Base-by-base conservation (phyloP, 495 filamentous ascomycete species). In the Hypoxylon perforatum region DNA sequence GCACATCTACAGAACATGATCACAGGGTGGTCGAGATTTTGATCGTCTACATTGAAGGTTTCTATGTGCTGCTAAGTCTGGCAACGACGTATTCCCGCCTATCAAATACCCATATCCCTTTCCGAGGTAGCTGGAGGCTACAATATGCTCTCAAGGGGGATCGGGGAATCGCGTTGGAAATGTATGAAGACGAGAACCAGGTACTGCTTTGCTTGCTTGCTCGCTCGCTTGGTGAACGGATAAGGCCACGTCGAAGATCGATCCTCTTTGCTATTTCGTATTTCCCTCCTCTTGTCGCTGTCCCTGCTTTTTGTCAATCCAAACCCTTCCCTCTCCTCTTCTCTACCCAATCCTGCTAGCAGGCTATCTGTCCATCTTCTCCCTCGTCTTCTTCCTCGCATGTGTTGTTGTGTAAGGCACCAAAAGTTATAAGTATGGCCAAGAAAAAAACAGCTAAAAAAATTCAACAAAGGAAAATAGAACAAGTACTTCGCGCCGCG, bases 401-500 rank as follows among this genome's bases (percentile, higher is more conserved):
- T 49, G 36, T 60, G 36, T 60, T 60, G 36, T 60, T 44, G 45
- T 52, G 36, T 58, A 49, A 64, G 18, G 55, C 51, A 21, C 46
- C 28, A 49, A 44, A 59, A 15, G 22, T 28, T 33, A 33, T n/a
- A n/a, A n/a, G 56, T 41, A 41, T 51, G 50, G 61, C 51, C 56
- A 21, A 63, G 47, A 54, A 33, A 4, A 25, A 39, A 38, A 62
- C n/a, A n/a, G n/a, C n/a, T n/a, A n/a, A n/a, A 54, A 63, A 53
- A 61, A 60, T 42, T 33, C 4, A 38, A 65, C 61, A 65, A 65
- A 65, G 48, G 61, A 64, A n/a, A 69, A 65, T 19, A 65, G 46
- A 69, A 61, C 17, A 61, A 48, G 45, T 60, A 65, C 42, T 51
- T 52, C 56, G 61, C 61, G 61, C 65, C 66, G 61, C 47, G 41